phyloP scores from a whole-genome alignment of 192 early-diverging fungal species.

The Mortierella alpina region DNA sequence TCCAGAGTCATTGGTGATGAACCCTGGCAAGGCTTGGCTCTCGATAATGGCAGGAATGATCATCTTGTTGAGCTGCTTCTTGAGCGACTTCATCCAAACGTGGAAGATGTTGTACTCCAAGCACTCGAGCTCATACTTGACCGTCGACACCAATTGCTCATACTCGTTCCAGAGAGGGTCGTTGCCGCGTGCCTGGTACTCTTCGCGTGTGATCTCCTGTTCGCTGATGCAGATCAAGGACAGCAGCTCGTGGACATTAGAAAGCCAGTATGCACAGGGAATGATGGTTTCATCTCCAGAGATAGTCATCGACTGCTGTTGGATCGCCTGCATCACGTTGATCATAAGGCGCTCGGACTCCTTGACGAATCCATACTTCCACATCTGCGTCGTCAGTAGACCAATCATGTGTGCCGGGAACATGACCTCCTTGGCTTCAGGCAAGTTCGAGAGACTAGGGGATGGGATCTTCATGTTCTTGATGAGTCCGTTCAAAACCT shows the following conservation, averaged over 20 bases:
- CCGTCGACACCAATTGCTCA: conserved; percentile 85
- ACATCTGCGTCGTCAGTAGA: conserved; percentile 84
- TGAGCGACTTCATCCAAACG: conserved; percentile 98
- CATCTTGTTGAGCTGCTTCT: conserved; percentile 94
- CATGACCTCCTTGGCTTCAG: conserved; percentile 86
- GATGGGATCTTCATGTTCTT: conserved; percentile 90
- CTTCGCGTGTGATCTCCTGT: conserved; percentile 71
- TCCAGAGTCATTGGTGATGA: conserved; percentile 90
- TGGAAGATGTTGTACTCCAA: conserved; percentile 96
- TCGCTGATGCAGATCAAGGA: conserved; percentile 86
- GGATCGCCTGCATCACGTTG: conserved; percentile 86
- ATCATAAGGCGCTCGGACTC: conserved; percentile 88
- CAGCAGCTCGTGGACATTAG: conserved; percentile 95
- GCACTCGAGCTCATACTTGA: conserved; percentile 91
- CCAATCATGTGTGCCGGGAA: conserved; percentile 97
- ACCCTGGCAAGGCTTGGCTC: conserved; percentile 93
- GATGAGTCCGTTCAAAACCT: conserved; percentile 91
- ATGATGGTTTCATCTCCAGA: conserved; percentile 81
- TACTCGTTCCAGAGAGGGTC: conserved; percentile 72
- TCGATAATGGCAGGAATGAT: conserved; percentile 97
- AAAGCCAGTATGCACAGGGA: conserved; percentile 95
- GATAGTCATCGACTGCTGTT: conserved; percentile 75
- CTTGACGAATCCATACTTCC: conserved; percentile 83
- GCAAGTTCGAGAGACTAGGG: conserved; percentile 81
- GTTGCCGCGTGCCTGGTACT: conserved; percentile 72